A percentile compares a stretch with the other conserved stretches of the same genome.
Conservation (phyloP, 768 basidiomycete species). For the Termitomyces sp. region DNA sequence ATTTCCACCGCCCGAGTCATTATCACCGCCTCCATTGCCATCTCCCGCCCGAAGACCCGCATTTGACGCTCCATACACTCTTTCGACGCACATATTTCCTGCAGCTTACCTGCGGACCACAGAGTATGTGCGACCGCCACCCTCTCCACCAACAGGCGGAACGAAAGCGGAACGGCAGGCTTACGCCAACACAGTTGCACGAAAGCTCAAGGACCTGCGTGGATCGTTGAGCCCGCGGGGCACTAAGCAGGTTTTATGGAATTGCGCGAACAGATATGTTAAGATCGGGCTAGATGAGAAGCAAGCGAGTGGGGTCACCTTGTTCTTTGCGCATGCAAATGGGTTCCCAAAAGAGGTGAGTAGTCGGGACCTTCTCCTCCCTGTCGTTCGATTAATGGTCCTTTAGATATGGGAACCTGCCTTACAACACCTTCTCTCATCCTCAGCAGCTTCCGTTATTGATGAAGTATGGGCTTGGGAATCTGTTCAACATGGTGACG, state of each 20-base stretch:
- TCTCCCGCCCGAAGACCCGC: conserved; percentile 32
- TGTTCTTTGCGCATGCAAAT: conserved; percentile 82
- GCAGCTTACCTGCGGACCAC: conserved; percentile 49
- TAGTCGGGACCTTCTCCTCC: neutral
- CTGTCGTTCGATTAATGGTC: neutral
- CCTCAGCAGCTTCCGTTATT: conserved; percentile 29
- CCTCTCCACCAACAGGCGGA: conserved; percentile 22
- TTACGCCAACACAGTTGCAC: conserved; percentile 21
- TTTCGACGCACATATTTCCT: conserved; percentile 55
- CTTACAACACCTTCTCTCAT: conserved; percentile 48
- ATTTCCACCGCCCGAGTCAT: conserved; percentile 36
- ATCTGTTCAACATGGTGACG: conserved; percentile 81
- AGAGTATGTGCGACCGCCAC: conserved; percentile 35
- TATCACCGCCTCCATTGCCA: conserved; percentile 35
- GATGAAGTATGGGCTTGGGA: conserved; percentile 86
- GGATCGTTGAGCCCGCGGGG: conserved; percentile 33
- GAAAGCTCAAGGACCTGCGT: conserved; percentile 27
- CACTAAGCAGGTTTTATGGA: conserved; percentile 55
- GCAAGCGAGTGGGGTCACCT: conserved; percentile 49
- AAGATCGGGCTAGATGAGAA: conserved; percentile 27
- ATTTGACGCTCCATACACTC: conserved; percentile 33
- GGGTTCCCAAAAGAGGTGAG: conserved; percentile 85
- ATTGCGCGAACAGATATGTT: conserved; percentile 69
- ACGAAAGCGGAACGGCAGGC: conserved; percentile 36
- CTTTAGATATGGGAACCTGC: conserved; percentile 78